These are phyloP conservation scores for Physcomitrellopsis africana DNA, from an alignment of 225 moss, liverwort and hornwort species.

Conservation along the genomic window DNA sequence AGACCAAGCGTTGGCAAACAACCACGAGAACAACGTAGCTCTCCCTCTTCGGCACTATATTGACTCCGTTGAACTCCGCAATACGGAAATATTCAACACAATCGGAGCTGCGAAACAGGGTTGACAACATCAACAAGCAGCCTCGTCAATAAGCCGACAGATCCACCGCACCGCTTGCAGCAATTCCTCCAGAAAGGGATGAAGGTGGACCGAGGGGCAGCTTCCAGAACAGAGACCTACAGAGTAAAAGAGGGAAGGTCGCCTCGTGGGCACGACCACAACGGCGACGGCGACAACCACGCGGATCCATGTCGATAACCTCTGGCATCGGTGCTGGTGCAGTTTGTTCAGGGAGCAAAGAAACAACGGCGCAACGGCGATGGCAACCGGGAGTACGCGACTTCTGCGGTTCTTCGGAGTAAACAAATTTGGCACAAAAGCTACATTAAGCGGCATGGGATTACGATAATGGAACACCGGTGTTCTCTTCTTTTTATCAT, in stretches of 20 bases:
- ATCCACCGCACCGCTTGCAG: background rate
- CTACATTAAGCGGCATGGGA: too few relatives aligned
- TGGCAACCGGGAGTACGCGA: background rate
- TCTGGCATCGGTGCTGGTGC: background rate
- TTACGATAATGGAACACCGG: too few relatives aligned
- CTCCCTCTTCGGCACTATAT: background rate
- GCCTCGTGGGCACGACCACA: background rate
- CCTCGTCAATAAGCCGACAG: background rate
- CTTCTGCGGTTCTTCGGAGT: too few relatives aligned
- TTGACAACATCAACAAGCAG: background rate
- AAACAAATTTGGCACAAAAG: too few relatives aligned
- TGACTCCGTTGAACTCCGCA: background rate
- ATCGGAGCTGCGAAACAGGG: background rate
- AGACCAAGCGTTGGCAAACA: background rate
- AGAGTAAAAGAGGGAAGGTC: background rate
- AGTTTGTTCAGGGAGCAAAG: background rate
- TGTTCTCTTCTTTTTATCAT: too few relatives aligned
- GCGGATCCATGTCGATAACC: background rate
- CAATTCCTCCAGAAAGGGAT: background rate
- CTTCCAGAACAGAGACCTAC: slow-evolving; percentile 2
- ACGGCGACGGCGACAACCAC: background rate
- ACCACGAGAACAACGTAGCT: background rate
- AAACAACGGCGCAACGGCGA: background rate
- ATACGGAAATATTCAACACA: background rate
- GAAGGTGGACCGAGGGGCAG: background rate